Base-by-base conservation (phyloP, 306 rosid species). In the Begonia fuchsioides region DNA sequence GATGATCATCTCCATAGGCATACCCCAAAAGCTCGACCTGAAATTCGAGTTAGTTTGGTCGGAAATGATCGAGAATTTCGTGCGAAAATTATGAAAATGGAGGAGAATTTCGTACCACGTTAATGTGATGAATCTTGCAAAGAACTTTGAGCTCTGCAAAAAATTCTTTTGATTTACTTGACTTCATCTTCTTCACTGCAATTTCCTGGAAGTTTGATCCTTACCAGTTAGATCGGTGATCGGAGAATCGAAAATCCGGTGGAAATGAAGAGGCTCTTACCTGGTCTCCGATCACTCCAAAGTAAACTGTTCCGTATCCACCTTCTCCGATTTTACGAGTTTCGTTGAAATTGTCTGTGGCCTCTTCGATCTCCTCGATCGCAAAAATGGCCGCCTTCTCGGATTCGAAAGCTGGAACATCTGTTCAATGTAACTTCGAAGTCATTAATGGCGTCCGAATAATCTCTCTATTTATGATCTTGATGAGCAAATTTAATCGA, bases 1-100 rank as follows among this genome's bases (percentile, higher is more conserved):
- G 85, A 51, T 87, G 79, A 55, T 80, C 93, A 49, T 87, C 83
- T 69, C 96, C 96, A 57, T 93, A 66, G 18, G 96, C 78, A 63
- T 77, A 87, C 46, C 88, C 94, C 57, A 76, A 62, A 44, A 87
- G 70, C 67, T 87, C 93, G 19, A 83, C 94, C 96, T 80, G 62
- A 56, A 79, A 70, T 39, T 57, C 41, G 52, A 41, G 35, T 26
- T 26, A 26, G 35, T 26, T 26, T 1, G 35, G 7, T 26, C 35
- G 35, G 35, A 26, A 26, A 26, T 26, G 8, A 26, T 4, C 35
- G 35, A 26, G 35, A 26, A 26, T 26, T 8, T 26, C 35, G 35
- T 8, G 35, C 7, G 35, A 26, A 17, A n/a, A n/a, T n/a, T n/a
- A n/a, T n/a, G n/a, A n/a, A n/a, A n/a, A n/a, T n/a, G 10, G 11